These are phyloP conservation scores for Phytophthora agathidicida DNA, from an alignment of 352 stramenopile species.

Conservation along the genomic window DNA sequence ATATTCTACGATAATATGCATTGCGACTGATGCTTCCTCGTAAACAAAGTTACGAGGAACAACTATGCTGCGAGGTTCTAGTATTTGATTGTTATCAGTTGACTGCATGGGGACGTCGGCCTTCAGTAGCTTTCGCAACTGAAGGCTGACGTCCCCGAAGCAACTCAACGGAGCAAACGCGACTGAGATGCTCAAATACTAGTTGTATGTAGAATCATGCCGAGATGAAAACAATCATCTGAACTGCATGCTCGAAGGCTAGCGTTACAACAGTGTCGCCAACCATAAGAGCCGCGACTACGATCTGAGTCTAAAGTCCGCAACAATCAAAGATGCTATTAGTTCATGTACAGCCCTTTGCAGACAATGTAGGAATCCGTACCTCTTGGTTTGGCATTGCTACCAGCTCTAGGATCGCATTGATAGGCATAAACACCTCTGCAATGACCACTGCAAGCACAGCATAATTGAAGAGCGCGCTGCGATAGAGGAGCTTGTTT, in stretches of 20 bases:
- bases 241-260: slow-evolving; percentile 46
- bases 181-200: too few species aligned
- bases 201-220: slow-evolving; percentile 19
- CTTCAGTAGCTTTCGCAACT: too few species aligned
- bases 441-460: slow-evolving; percentile 90
- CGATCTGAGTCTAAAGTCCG: slow-evolving; percentile 44
- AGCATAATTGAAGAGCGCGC: slow-evolving; percentile 79
- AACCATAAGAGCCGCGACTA: slow-evolving; percentile 57
- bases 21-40: too few species aligned
- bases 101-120: too few species aligned
- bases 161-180: too few species aligned
- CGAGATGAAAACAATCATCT: slow-evolving; percentile 31
- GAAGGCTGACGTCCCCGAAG: too few species aligned
- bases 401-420: slow-evolving; percentile 91
- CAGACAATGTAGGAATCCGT: slow-evolving; percentile 2
- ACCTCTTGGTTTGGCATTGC: slow-evolving; percentile 80
- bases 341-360: not conserved
- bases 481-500: slow-evolving; percentile 94
- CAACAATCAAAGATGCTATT: slow-evolving; percentile 1
- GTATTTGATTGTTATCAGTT: too few species aligned
- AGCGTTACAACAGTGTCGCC: slow-evolving; percentile 61
- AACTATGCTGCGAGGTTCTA: too few species aligned
- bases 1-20: too few species aligned
- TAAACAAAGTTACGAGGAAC: too few species aligned
- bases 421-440: slow-evolving; percentile 89